These are phyloP conservation scores for Mycosarcoma mackinlayi DNA, from an alignment of 1,284 basidiomycete genomes.

Conservation along the genomic window DNA sequence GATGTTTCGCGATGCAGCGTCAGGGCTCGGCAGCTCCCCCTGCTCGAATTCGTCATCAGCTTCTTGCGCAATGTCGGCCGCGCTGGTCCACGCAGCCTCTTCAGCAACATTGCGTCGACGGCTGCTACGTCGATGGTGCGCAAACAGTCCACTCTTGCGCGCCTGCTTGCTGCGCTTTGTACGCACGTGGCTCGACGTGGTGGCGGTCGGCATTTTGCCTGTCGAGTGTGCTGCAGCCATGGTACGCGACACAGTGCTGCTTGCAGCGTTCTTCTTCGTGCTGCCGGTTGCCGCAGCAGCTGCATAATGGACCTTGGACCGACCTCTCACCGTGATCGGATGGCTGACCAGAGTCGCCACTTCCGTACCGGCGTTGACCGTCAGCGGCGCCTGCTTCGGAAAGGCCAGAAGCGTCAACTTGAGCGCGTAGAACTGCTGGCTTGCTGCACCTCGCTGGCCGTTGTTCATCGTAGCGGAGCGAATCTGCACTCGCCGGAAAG, in stretches of 20 bases:
- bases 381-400: slow-evolving; percentile 1
- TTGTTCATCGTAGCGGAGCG: slow-evolving; percentile 53
- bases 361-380: slow-evolving; percentile 11
- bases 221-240: neutral
- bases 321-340: slow-evolving; percentile 45
- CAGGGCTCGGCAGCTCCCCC: neutral
- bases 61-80: slow-evolving; percentile 1
- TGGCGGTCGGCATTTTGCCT: neutral
- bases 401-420: slow-evolving; percentile 44
- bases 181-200: neutral
- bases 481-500: slow-evolving; percentile 45
- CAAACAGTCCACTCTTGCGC: neutral
- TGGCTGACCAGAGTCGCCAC: slow-evolving; percentile 28
- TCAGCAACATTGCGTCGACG: slow-evolving; percentile 7
- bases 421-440: slow-evolving; percentile 50
- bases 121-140: slow-evolving; percentile 14
- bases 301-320: slow-evolving; percentile 48
- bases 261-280: neutral
- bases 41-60: slow-evolving; percentile 10
- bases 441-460: slow-evolving; percentile 34
- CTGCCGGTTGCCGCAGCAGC: neutral
- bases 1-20: neutral
- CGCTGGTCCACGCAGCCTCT: neutral
- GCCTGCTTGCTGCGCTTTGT: neutral
- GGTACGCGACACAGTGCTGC: neutral